Conservation (phyloP, 805 yeast genomes). For the Candida nemodendra region DNA sequence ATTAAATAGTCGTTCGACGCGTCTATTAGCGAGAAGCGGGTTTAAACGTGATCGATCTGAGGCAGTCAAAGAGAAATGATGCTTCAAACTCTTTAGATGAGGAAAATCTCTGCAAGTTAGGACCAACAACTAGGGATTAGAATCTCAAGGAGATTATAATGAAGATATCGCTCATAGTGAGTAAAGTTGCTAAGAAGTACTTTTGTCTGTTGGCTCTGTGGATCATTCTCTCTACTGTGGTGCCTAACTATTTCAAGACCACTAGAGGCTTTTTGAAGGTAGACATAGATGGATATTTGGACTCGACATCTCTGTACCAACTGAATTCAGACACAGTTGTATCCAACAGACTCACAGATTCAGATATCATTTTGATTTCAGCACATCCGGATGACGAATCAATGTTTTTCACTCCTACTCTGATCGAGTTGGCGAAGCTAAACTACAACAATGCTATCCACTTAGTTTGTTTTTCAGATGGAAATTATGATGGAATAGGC, state of each 20-base stretch:
- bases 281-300: slow-evolving; percentile 22
- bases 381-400: slow-evolving; percentile 99
- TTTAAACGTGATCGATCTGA: no score
- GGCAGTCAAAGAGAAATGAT: no score
- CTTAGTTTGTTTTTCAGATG: slow-evolving; percentile 71
- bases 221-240: slow-evolving; percentile 13
- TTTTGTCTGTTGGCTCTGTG: slow-evolving; percentile 5
- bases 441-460: slow-evolving; percentile 50
- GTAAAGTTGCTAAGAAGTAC: slow-evolving; percentile 8
- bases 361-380: slow-evolving; percentile 43
- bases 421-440: slow-evolving; percentile 49
- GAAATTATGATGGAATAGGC: slow-evolving; percentile 78
- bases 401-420: slow-evolving; percentile 90
- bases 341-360: slow-evolving; percentile 15
- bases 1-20: no score
- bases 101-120: background rate
- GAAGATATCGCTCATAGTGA: slow-evolving; percentile 4
- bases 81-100: background rate
- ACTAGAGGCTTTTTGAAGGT: background rate
- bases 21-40: no score
- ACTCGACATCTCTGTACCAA: slow-evolving; percentile 17
- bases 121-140: slow-evolving; percentile 2
- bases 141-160: no score
- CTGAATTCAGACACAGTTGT: slow-evolving; percentile 23
- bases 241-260: slow-evolving; percentile 4